A percentile compares a stretch with the other conserved stretches of the same genome.
Evolutionary conservation across 352 stramenopile genomes (phyloP).

Genomic region (Phytophthora agathidicida): DNA sequence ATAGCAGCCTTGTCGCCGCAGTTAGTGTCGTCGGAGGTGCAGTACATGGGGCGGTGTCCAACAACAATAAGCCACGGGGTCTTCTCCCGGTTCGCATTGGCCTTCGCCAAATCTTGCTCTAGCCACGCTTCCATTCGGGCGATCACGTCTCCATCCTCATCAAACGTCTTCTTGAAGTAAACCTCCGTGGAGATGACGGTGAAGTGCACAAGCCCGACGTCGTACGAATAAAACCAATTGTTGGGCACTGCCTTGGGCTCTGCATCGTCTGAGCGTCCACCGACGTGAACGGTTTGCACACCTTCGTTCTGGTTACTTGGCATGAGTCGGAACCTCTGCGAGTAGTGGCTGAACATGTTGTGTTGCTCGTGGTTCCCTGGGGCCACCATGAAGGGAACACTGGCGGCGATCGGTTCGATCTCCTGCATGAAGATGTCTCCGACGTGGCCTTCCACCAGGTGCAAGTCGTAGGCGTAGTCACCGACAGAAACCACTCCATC

Average conservation of each 20-base stretch:
- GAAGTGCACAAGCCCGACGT: slow-evolving; percentile 89
- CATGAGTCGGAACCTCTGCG: slow-evolving; percentile 85
- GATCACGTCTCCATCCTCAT: slow-evolving; percentile 54
- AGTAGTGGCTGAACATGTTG: slow-evolving; percentile 85
- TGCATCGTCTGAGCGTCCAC: slow-evolving; percentile 29
- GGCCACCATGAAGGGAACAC: slow-evolving; percentile 89
- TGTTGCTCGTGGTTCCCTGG: slow-evolving; percentile 92
- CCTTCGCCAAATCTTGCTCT: slow-evolving; percentile 55
- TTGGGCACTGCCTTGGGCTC: slow-evolving; percentile 58
- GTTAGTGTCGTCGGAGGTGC: slow-evolving; percentile 78
- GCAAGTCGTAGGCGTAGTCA: slow-evolving; percentile 90
- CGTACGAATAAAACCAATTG: slow-evolving; percentile 90
- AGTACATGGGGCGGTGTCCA: slow-evolving; percentile 90
- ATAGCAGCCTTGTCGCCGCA: slow-evolving; percentile 64
- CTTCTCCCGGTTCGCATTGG: slow-evolving; percentile 67
- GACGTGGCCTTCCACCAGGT: slow-evolving; percentile 77
- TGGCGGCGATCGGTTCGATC: slow-evolving; percentile 82
- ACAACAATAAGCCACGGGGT: slow-evolving; percentile 88
- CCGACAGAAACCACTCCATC: slow-evolving; percentile 85
- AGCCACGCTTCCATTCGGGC: slow-evolving; percentile 72
- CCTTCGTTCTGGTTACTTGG: slow-evolving; percentile 73
- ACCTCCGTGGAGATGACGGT: slow-evolving; percentile 86
- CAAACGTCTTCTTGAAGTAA: slow-evolving; percentile 81
- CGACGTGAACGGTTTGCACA: slow-evolving; percentile 45
- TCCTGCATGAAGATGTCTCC: slow-evolving; percentile 92